A percentile compares a stretch with the other conserved stretches of the same genome.
Conservation (phyloP, 768 basidiomycete genomes). For the Bullera alba region DNA sequence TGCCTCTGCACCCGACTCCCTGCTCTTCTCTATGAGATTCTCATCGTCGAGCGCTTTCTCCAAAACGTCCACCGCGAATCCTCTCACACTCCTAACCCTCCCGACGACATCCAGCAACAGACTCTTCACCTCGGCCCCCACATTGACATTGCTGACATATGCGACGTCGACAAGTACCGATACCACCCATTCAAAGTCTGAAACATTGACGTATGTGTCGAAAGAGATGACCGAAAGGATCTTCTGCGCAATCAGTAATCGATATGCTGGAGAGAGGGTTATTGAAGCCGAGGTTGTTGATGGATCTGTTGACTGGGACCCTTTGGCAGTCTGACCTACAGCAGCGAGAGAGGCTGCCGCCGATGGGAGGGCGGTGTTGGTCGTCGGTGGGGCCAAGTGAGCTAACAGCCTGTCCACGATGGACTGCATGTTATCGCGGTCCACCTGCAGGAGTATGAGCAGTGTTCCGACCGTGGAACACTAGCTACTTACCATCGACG, state of each 20-base stretch:
- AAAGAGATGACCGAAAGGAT: constrained; percentile 82
- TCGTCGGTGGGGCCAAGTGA: constrained; percentile 63
- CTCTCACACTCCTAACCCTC: constrained; percentile 66
- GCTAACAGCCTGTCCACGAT: constrained; percentile 84
- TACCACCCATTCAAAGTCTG: constrained; percentile 96
- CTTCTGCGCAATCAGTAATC: constrained; percentile 68
- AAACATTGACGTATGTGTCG: constrained; percentile 75
- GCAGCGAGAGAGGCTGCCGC: constrained; percentile 49
- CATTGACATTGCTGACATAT: constrained; percentile 71
- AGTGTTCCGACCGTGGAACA: neutral
- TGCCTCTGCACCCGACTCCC: constrained; percentile 65
- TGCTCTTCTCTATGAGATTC: constrained; percentile 59
- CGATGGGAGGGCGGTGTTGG: constrained; percentile 42
- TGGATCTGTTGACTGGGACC: constrained; percentile 21
- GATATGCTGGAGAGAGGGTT: constrained; percentile 71
- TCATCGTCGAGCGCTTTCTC: constrained; percentile 73
- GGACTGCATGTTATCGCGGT: constrained; percentile 72
- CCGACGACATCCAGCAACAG: constrained; percentile 81
- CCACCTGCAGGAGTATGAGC: constrained; percentile 55
- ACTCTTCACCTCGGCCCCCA: constrained; percentile 70
- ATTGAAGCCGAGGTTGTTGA: constrained; percentile 50
- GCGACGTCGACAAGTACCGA: constrained; percentile 88
- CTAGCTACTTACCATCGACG: constrained; percentile 68
- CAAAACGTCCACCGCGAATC: constrained; percentile 78
- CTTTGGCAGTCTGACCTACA: constrained; percentile 49